These are phyloP conservation scores for Agroathelia rolfsii DNA, from an alignment of 1,284 basidiomycete genomes.

Conservation along the genomic window DNA sequence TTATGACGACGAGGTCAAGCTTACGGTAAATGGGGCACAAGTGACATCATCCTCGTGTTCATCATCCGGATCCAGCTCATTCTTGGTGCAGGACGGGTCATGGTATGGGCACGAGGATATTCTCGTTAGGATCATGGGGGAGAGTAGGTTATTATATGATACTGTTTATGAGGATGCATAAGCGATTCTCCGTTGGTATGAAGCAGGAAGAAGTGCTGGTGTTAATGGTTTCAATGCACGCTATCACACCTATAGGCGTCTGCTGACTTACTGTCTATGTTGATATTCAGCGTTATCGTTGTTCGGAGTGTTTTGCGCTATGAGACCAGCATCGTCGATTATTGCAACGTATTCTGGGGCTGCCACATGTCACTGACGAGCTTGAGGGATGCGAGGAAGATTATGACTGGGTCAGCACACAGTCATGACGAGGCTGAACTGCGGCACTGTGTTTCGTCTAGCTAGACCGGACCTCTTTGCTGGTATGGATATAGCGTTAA, in stretches of 20 bases:
- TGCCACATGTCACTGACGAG: slow-evolving; percentile 8
- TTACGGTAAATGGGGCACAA: slow-evolving; percentile 2
- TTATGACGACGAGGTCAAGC: slow-evolving; percentile 8
- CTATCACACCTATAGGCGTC: slow-evolving; percentile 10
- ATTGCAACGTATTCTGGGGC: slow-evolving; percentile 10
- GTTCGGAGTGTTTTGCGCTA: neutral
- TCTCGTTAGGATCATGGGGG: slow-evolving; percentile 10
- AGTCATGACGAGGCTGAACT: slow-evolving; percentile 10
- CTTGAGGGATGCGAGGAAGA: slow-evolving; percentile 2
- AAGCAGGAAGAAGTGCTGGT: no score
- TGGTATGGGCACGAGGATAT: slow-evolving; percentile 9
- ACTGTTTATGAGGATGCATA: slow-evolving; percentile 7
- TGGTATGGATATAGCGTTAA: slow-evolving; percentile 7
- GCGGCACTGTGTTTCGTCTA: slow-evolving; percentile 9
- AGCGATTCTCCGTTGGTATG: slow-evolving; percentile 6
- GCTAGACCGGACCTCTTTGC: slow-evolving; percentile 10
- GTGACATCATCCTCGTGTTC: no score
- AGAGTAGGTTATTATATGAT: slow-evolving; percentile 10
- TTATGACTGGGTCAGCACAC: slow-evolving; percentile 4
- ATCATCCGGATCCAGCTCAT: neutral
- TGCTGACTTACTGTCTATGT: slow-evolving; percentile 11
- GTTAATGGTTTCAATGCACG: slow-evolving; percentile 1
- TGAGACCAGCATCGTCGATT: slow-evolving; percentile 4
- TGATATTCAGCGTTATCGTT: slow-evolving; percentile 7
- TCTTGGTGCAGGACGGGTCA: slow-evolving; percentile 10